Percentiles rank a stretch among this genome's conserved stretches.
phyloP scores from a whole-genome alignment of 805 yeast species.

The Starmerella powellii region DNA sequence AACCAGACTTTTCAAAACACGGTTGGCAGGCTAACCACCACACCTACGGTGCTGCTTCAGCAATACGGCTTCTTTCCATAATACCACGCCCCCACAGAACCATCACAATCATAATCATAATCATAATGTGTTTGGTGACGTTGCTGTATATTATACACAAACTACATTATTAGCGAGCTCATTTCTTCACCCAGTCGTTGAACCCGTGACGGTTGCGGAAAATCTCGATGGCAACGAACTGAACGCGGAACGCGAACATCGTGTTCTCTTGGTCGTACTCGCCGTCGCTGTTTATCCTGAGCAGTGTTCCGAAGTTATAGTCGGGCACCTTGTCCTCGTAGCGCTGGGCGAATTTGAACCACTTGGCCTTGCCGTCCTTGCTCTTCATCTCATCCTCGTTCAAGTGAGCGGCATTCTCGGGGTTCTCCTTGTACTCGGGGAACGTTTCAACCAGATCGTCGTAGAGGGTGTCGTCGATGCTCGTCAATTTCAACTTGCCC shows the following conservation, averaged over 20 bases:
- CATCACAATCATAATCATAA: no score
- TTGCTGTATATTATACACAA: background rate
- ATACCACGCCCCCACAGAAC: background rate
- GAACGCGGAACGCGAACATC: constrained; percentile 81
- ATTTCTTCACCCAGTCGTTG: constrained; percentile 67
- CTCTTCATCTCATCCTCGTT: constrained; percentile 75
- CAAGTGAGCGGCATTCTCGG: constrained; percentile 42
- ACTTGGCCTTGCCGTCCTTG: constrained; percentile 64
- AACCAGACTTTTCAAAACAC: constrained; percentile 9
- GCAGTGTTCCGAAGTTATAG: constrained; percentile 87
- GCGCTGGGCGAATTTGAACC: constrained; percentile 78
- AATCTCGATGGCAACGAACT: constrained; percentile 88
- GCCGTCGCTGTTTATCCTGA: constrained; percentile 56
- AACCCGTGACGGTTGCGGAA: constrained; percentile 81
- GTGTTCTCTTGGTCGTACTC: constrained; percentile 79
- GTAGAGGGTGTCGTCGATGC: constrained; percentile 32
- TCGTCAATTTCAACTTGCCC: constrained; percentile 49
- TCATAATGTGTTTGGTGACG: no score
- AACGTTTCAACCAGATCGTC: constrained; percentile 44
- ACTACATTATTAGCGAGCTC: background rate
- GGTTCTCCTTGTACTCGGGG: constrained; percentile 71
- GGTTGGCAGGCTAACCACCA: background rate
- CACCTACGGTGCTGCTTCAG: background rate
- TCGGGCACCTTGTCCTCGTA: constrained; percentile 77
- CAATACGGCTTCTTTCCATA: constrained; percentile 11